These are phyloP conservation scores for Leucaena leucocephala DNA, from an alignment of 306 rosid genomes.

Conservation along the genomic window DNA sequence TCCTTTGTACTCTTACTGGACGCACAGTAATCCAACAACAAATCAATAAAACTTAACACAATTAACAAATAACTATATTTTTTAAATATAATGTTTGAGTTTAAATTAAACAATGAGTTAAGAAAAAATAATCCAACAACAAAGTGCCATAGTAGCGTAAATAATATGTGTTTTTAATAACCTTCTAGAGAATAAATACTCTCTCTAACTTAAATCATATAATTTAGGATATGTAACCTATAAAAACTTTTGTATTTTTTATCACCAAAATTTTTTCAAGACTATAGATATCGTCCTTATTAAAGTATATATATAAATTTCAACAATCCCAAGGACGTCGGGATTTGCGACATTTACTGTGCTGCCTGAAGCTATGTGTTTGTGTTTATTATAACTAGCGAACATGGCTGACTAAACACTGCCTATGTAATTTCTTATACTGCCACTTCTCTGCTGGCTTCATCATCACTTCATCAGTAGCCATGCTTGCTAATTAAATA, in stretches of 20 bases:
- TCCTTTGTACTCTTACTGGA: not conserved
- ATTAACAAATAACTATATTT: too few species aligned
- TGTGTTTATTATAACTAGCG: not conserved
- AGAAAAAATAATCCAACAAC: not conserved
- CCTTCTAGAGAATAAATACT: too few species aligned
- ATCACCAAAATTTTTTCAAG: too few species aligned
- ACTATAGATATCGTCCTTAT: not conserved
- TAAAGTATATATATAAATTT: not conserved
- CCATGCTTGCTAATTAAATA: not conserved
- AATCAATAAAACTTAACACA: too few species aligned
- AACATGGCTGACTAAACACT: not conserved
- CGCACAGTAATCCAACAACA: not conserved
- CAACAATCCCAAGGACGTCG: constrained; percentile 11
- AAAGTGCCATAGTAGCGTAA: not conserved
- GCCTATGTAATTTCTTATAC: not conserved
- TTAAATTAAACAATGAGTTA: too few species aligned
- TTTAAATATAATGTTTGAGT: too few species aligned
- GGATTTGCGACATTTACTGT: not conserved
- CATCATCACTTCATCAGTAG: not conserved
- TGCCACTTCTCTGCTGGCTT: not conserved
- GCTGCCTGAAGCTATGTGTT: constrained; percentile 3
- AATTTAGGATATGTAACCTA: too few species aligned
- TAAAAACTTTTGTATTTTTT: too few species aligned
- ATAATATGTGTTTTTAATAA: not conserved
- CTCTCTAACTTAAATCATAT: too few species aligned